Conservation (phyloP, 2,329 filamentous ascomycete species). For the Trichoderma koningiopsis region DNA sequence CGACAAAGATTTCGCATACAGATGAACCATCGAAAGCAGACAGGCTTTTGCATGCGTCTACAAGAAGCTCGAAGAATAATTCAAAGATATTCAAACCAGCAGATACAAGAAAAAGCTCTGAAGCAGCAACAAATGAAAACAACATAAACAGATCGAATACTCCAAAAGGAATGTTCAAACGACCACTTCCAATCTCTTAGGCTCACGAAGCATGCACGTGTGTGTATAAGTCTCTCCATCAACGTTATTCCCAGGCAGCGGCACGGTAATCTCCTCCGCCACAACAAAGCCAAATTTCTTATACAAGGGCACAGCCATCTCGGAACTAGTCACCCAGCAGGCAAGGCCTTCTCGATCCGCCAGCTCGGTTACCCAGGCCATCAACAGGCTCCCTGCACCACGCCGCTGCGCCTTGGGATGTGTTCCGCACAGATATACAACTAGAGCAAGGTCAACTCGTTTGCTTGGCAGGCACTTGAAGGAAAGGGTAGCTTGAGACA, state of each 20-base stretch:
- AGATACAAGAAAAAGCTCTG: no score
- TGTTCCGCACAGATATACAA: not conserved
- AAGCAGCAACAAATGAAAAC: not conserved
- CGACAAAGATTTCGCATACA: no score
- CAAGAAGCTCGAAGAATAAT: no score
- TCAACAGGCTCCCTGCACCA: not conserved
- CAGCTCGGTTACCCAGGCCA: conserved; percentile 1
- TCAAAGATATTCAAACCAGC: no score
- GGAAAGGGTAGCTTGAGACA: not conserved
- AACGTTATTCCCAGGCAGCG: not conserved
- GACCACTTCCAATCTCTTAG: not conserved
- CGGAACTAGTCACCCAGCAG: not conserved
- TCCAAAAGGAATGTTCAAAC: not conserved
- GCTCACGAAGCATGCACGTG: not conserved
- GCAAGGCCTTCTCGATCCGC: not conserved
- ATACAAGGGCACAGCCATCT: not conserved
- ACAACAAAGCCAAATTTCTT: not conserved
- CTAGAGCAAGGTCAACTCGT: not conserved
- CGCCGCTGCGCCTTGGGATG: not conserved
- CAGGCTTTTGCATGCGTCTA: no score
- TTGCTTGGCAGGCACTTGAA: not conserved
- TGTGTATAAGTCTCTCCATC: not conserved
- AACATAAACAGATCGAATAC: not conserved
- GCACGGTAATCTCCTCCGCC: not conserved
- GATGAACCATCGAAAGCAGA: no score